Conservation (phyloP, 116 monocot species). For the Papilionanthe hybrid region DNA sequence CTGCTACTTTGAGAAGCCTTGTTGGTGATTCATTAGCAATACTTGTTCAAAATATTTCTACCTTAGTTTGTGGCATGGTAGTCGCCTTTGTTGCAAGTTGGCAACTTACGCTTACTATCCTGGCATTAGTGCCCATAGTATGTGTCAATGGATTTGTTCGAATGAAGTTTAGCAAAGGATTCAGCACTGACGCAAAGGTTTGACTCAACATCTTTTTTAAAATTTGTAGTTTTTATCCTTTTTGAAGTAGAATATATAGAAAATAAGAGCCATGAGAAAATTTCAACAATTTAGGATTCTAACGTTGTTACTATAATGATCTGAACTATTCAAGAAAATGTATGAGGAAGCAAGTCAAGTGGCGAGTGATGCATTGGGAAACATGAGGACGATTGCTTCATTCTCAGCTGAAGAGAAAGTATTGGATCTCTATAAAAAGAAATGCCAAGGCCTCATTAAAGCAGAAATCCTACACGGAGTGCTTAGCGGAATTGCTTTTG, state of each 20-base stretch:
- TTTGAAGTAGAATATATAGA: neutral
- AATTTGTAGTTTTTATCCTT: neutral
- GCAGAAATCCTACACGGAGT: conserved; percentile 35
- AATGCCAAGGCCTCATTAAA: conserved; percentile 44
- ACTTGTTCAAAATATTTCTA: conserved; percentile 41
- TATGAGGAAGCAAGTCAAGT: conserved; percentile 66
- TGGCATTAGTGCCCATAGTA: neutral
- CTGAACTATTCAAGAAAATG: conserved; percentile 35
- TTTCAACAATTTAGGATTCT: too few relatives aligned
- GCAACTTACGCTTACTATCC: neutral
- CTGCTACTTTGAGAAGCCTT: conserved; percentile 38
- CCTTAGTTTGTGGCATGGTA: conserved; percentile 32
- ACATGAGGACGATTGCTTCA: conserved; percentile 58
- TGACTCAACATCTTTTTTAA: conserved; percentile 1
- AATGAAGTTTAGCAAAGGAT: conserved; percentile 10
- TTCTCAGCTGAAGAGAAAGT: conserved; percentile 64
- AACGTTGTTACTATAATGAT: too few relatives aligned
- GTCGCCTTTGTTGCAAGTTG: conserved; percentile 40
- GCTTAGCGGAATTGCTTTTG: conserved; percentile 42
- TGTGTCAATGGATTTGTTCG: neutral
- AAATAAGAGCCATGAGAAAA: too few relatives aligned
- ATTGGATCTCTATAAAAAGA: conserved; percentile 48
- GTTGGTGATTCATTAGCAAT: conserved; percentile 51
- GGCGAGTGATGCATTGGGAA: conserved; percentile 58
- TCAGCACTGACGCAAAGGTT: conserved; percentile 11